Percentiles rank a stretch among this genome's conserved stretches.
Evolutionary conservation across 1,284 basidiomycete genomes (phyloP).

Genomic region (Marasmius tenuissimus): DNA sequence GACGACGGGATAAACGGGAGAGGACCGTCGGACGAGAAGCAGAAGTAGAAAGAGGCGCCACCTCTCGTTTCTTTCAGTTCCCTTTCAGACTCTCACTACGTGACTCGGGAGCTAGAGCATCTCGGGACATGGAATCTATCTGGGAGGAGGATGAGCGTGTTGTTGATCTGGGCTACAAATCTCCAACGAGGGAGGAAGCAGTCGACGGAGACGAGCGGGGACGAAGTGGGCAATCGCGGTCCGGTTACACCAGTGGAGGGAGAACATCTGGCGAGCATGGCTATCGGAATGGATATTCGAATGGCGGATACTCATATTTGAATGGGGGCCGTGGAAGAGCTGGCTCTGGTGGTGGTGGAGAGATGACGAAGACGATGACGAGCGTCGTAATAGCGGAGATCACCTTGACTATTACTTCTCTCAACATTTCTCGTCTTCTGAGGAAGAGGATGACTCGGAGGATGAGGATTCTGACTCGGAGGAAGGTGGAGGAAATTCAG

Average conservation of each 20-base stretch:
- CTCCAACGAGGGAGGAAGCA: constrained; percentile 28
- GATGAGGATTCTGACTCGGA: constrained; percentile 43
- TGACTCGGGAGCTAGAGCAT: too few relatives aligned
- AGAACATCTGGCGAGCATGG: constrained; percentile 7
- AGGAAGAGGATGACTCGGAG: constrained; percentile 39
- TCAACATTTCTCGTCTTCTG: constrained; percentile 32
- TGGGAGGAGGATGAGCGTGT: not conserved
- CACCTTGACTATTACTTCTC: constrained; percentile 26
- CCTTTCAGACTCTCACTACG: too few relatives aligned
- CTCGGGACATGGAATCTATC: constrained; percentile 12
- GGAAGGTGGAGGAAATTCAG: constrained; percentile 12
- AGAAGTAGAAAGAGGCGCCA: too few relatives aligned
- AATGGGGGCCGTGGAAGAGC: not conserved
- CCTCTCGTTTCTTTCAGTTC: too few relatives aligned
- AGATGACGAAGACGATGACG: constrained; percentile 22
- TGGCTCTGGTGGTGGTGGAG: not conserved
- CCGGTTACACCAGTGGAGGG: constrained; percentile 17
- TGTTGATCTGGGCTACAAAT: not conserved
- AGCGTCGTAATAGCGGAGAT: constrained; percentile 5
- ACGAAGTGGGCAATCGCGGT: constrained; percentile 18
- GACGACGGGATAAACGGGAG: too few relatives aligned
- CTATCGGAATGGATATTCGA: not conserved
- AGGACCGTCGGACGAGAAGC: too few relatives aligned
- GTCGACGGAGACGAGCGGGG: constrained; percentile 38
- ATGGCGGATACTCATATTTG: not conserved